Evolutionary conservation across 108 stramenopile species (phyloP).

Genomic region (Nannochloropsis salina): DNA sequence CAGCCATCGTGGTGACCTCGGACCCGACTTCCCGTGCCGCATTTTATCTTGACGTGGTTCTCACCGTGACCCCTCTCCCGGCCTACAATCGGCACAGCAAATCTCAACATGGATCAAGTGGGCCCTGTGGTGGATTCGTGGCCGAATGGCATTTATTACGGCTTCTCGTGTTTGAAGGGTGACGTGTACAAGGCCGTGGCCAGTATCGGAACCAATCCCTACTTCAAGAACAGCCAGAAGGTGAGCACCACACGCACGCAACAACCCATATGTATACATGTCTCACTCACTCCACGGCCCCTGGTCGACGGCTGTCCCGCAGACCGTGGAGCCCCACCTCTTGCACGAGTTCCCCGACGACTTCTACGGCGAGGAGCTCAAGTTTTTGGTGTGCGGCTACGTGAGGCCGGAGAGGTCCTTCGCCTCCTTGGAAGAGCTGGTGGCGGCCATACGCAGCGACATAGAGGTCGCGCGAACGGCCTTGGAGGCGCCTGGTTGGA

Average conservation of each 20-base stretch:
- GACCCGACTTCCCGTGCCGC: not conserved
- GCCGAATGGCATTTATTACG: conserved; percentile 56
- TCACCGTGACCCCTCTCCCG: not conserved
- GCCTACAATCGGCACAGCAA: not conserved
- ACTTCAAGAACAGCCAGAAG: conserved; percentile 52
- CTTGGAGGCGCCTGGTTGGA: conserved; percentile 15
- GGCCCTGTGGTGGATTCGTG: conserved; percentile 44
- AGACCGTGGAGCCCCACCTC: conserved; percentile 55
- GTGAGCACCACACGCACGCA: conserved; percentile 1
- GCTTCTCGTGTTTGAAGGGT: conserved; percentile 43
- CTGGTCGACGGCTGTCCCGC: not conserved
- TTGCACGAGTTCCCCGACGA: conserved; percentile 54
- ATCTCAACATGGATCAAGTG: conserved; percentile 46
- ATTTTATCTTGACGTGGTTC: not conserved
- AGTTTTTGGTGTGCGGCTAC: conserved; percentile 52
- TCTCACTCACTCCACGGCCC: not conserved
- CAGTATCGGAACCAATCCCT: conserved; percentile 60
- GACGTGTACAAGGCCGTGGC: conserved; percentile 53
- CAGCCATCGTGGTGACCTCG: not conserved
- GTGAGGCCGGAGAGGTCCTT: conserved; percentile 58
- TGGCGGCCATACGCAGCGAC: conserved; percentile 25
- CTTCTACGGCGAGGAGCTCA: conserved; percentile 55
- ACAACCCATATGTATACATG: not conserved
- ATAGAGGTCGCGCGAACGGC: not conserved
- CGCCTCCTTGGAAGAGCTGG: conserved; percentile 39